Conservation (phyloP, 1,284 basidiomycete species). For the Malassezia japonica region DNA sequence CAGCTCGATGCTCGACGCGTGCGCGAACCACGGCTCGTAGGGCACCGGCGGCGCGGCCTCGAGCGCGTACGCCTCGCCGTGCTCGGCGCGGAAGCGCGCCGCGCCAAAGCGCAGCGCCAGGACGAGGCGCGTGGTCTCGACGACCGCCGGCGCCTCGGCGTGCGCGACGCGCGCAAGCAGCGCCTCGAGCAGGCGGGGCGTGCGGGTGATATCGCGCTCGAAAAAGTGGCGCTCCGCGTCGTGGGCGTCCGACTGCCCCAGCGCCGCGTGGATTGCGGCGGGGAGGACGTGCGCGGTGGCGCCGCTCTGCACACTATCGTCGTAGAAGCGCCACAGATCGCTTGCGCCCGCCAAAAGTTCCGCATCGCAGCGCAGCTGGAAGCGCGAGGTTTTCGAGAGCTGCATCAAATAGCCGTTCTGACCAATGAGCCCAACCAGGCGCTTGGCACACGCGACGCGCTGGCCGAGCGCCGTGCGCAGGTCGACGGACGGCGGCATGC, state of each 20-base stretch:
- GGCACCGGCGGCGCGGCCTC: slow-evolving; percentile 54
- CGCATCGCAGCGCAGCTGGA: slow-evolving; percentile 70
- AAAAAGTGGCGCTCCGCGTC: slow-evolving; percentile 80
- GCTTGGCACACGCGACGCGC: slow-evolving; percentile 65
- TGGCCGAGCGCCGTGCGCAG: slow-evolving; percentile 67
- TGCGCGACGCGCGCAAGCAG: slow-evolving; percentile 2
- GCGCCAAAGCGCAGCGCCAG: slow-evolving; percentile 64
- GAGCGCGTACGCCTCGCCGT: slow-evolving; percentile 66
- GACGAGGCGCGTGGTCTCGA: slow-evolving; percentile 59
- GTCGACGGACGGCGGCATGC: slow-evolving; percentile 52
- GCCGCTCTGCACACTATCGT: slow-evolving; percentile 51
- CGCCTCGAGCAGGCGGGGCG: slow-evolving; percentile 18
- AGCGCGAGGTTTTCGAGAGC: slow-evolving; percentile 69
- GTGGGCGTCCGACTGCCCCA: slow-evolving; percentile 53
- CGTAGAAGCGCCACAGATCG: slow-evolving; percentile 74
- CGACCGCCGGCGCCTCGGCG: slow-evolving; percentile 5
- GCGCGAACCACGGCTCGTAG: slow-evolving; percentile 71
- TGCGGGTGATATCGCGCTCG: slow-evolving; percentile 56
- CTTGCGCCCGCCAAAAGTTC: slow-evolving; percentile 75
- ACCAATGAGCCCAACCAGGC: slow-evolving; percentile 70
- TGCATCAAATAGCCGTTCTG: slow-evolving; percentile 48
- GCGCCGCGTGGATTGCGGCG: slow-evolving; percentile 57
- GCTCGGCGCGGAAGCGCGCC: slow-evolving; percentile 63
- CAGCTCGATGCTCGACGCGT: slow-evolving; percentile 59
- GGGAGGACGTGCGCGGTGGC: slow-evolving; percentile 39